A percentile compares a stretch with the other conserved stretches of the same genome.
Evolutionary conservation across 306 rosid genomes (phyloP).

Genomic region (Pterocarpus santalinus): DNA sequence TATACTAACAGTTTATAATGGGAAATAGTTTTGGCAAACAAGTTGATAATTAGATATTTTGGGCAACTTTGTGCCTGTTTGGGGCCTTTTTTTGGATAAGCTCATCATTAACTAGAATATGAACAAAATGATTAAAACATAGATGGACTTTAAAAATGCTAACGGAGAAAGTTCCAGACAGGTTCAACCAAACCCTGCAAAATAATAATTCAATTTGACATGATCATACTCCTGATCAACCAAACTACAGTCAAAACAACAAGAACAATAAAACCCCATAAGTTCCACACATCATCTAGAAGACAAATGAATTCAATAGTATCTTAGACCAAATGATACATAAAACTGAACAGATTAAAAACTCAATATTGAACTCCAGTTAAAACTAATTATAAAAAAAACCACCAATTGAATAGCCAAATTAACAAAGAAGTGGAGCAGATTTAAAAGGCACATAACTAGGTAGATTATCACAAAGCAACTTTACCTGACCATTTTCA

Average conservation of each 20-base stretch:
- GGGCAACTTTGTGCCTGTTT: no score
- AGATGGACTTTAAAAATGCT: neutral
- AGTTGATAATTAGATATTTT: no score
- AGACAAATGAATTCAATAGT: no score
- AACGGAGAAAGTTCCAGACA: constrained; percentile 28
- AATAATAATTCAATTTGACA: constrained; percentile 35
- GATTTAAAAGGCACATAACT: neutral
- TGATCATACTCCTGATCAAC: constrained; percentile 6
- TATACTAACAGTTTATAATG: no score
- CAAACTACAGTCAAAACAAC: neutral
- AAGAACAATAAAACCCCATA: neutral
- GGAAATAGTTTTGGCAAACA: no score
- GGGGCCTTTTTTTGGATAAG: constrained; percentile 12
- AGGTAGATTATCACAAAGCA: constrained; percentile 16
- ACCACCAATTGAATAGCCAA: neutral
- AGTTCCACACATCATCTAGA: neutral
- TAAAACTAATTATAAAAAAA: neutral
- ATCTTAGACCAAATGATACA: no score
- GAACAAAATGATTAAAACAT: constrained; percentile 30
- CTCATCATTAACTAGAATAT: constrained; percentile 64
- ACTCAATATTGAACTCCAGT: neutral
- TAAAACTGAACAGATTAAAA: no score
- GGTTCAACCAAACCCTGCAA: constrained; percentile 63
- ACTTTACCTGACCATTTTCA: constrained; percentile 7
- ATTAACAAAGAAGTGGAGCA: neutral